Evolutionary conservation across 2,329 filamentous ascomycete genomes (phyloP).

Genomic region (Pseudomassariella vexata): DNA sequence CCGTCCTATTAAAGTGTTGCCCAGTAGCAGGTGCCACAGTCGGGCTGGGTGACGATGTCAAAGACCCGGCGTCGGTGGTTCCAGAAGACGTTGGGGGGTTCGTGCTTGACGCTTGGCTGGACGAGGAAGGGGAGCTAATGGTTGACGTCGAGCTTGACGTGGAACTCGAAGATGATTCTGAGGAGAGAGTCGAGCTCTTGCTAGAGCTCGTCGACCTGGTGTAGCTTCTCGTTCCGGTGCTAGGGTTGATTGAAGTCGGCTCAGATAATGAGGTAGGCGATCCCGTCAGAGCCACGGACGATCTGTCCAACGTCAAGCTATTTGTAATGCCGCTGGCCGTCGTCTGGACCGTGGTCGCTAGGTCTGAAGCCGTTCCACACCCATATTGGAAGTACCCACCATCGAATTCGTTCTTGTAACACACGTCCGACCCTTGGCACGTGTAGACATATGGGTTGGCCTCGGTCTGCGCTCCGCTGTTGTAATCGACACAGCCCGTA

Average conservation of each 20-base stretch:
- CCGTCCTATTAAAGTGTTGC: constrained; percentile 27
- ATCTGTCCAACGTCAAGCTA: constrained; percentile 29
- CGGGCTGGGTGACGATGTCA: constrained; percentile 3
- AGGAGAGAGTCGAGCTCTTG: constrained; percentile 11
- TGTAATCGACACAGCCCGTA: constrained; percentile 50
- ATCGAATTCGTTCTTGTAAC: constrained; percentile 49
- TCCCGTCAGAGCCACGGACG: constrained; percentile 35
- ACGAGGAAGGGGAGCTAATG: constrained; percentile 4
- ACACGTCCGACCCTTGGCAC: constrained; percentile 44
- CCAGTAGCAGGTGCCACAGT: constrained; percentile 10
- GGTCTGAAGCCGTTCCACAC: constrained; percentile 43
- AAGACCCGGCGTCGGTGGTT: constrained; percentile 9
- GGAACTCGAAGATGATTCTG: constrained; percentile 10
- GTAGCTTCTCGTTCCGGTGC: constrained; percentile 14
- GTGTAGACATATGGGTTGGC: constrained; percentile 53
- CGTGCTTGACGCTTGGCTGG: constrained; percentile 1
- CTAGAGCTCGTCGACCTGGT: constrained; percentile 11
- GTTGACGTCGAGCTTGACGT: constrained; percentile 8
- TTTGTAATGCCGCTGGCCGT: constrained; percentile 39
- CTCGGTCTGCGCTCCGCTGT: constrained; percentile 42
- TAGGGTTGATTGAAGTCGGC: constrained; percentile 34
- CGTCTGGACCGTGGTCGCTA: constrained; percentile 43
- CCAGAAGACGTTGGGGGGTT: constrained; percentile 4
- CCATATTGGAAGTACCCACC: constrained; percentile 53
- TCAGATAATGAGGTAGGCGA: constrained; percentile 30